Conservation (phyloP, 257 asterid species). For the Solanum chiquidenum region DNA sequence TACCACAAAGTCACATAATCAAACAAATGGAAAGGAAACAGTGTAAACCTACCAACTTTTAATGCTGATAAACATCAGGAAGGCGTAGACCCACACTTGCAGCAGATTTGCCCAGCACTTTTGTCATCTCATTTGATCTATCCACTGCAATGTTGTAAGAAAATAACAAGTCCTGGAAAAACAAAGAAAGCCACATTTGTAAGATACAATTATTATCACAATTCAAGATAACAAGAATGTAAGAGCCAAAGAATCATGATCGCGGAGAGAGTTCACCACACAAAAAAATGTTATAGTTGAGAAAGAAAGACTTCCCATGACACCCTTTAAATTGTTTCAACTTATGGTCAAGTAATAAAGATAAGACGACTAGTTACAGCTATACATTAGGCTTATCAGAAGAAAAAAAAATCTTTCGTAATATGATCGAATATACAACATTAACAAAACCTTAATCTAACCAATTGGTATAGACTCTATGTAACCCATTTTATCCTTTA, state of each 20-base stretch:
- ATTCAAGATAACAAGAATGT: neutral
- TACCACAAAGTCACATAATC: neutral
- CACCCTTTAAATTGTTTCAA: neutral
- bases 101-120: conserved; percentile 66
- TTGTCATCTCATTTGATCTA: conserved; percentile 72
- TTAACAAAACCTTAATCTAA: neutral
- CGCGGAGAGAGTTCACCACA: neutral
- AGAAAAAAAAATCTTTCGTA: neutral
- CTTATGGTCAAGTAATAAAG: neutral
- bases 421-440: neutral
- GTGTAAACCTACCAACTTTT: conserved; percentile 20
- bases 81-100: conserved; percentile 91
- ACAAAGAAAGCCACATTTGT: neutral
- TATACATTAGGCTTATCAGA: neutral
- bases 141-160: conserved; percentile 89
- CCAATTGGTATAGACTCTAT: neutral
- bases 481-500: neutral
- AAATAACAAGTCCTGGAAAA: conserved; percentile 58
- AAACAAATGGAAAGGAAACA: neutral
- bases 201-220: neutral
- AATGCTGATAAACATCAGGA: conserved; percentile 63
- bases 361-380: neutral
- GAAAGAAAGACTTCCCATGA: neutral
- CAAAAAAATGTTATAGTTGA: neutral
- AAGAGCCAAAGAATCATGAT: neutral